Conservation (phyloP, 2,329 filamentous ascomycete species). For the Proliferodiscus dingleyae region DNA sequence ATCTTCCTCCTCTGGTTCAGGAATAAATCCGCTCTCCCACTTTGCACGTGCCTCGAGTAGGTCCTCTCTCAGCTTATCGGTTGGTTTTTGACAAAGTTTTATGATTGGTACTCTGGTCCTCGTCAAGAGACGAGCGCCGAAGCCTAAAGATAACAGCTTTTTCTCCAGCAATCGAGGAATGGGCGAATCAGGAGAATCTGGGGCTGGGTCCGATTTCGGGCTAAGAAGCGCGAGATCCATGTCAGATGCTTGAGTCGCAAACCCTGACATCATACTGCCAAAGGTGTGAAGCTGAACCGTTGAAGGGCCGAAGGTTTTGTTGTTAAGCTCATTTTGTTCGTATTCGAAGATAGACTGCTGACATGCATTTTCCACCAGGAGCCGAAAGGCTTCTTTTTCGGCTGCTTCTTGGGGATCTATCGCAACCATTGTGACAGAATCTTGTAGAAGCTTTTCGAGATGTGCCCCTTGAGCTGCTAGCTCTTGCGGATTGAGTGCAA, state of each 20-base stretch:
- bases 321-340: slow-evolving; percentile 40
- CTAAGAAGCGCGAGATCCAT: slow-evolving; percentile 82
- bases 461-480: slow-evolving; percentile 43
- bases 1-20: slow-evolving; percentile 28
- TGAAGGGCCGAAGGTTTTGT: slow-evolving; percentile 44
- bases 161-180: slow-evolving; percentile 74
- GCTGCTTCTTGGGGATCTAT: slow-evolving; percentile 59
- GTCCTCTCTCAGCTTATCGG: slow-evolving; percentile 52
- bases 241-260: slow-evolving; percentile 82
- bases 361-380: slow-evolving; percentile 59
- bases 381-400: slow-evolving; percentile 68
- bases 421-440: slow-evolving; percentile 36
- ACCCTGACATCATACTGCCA: slow-evolving; percentile 78
- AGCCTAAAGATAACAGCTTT: slow-evolving; percentile 63
- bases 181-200: slow-evolving; percentile 50
- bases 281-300: slow-evolving; percentile 71
- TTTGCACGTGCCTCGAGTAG: slow-evolving; percentile 62
- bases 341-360: slow-evolving; percentile 51
- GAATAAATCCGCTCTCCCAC: slow-evolving; percentile 58
- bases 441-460: slow-evolving; percentile 44
- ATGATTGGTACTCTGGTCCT: slow-evolving; percentile 82
- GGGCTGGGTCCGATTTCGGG: slow-evolving; percentile 49
- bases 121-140: slow-evolving; percentile 72
- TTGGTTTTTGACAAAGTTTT: slow-evolving; percentile 73
- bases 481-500: slow-evolving; percentile 35